Conservation (phyloP, 768 basidiomycete species). For the Podaxis sp. region DNA sequence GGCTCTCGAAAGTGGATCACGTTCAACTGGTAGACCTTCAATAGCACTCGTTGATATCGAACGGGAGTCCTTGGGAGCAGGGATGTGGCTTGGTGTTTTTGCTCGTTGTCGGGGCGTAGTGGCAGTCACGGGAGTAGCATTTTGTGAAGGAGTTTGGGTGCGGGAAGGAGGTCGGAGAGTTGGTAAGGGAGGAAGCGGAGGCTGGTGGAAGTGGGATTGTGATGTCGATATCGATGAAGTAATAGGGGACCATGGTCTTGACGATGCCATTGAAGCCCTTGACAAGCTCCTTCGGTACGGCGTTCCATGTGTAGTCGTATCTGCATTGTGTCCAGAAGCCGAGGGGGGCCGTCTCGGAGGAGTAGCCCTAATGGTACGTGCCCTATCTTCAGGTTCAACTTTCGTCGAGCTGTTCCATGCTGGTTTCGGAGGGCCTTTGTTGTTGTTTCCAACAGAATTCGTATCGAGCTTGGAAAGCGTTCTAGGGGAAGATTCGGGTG, state of each 20-base stretch:
- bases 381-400: conserved; percentile 55
- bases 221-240: conserved; percentile 71
- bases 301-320: conserved; percentile 42
- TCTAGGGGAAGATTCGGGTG: conserved; percentile 66
- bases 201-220: conserved; percentile 44
- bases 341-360: conserved; percentile 55
- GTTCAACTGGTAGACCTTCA: conserved; percentile 26
- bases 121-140: conserved; percentile 27
- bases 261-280: conserved; percentile 74
- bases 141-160: conserved; percentile 56
- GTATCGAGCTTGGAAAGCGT: conserved; percentile 33
- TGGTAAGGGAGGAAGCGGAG: conserved; percentile 9
- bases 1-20: conserved; percentile 37
- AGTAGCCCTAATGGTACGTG: conserved; percentile 45
- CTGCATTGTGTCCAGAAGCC: conserved; percentile 40
- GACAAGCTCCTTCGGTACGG: conserved; percentile 66
- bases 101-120: conserved; percentile 68
- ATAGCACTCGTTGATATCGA: conserved; percentile 47
- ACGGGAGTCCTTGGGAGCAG: conserved; percentile 56
- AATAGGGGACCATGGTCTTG: conserved; percentile 78
- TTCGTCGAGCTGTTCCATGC: conserved; percentile 84
- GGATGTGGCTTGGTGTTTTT: conserved; percentile 80
- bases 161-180: conserved; percentile 52
- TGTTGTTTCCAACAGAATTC: neutral
- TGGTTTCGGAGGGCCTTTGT: conserved; percentile 36